phyloP scores from a whole-genome alignment of 805 yeast genomes.

The Yarrowia sp. region DNA sequence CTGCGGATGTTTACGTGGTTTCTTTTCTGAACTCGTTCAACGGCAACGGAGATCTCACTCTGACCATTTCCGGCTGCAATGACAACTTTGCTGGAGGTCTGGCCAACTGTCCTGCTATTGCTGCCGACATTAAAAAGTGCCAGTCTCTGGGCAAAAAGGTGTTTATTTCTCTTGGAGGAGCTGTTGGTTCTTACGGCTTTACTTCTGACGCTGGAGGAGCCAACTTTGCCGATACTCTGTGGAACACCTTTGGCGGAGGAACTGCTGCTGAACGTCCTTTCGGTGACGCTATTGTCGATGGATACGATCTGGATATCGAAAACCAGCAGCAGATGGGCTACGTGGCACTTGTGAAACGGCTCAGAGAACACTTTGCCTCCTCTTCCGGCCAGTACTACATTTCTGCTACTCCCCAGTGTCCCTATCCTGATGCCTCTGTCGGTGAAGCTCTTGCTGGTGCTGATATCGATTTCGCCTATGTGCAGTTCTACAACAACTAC shows the following conservation, averaged over 20 bases:
- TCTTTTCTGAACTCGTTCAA: slow-evolving; percentile 63
- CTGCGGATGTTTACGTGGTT: slow-evolving; percentile 59
- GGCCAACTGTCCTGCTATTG: slow-evolving; percentile 46
- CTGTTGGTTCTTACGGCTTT: slow-evolving; percentile 52
- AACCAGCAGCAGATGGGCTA: slow-evolving; percentile 50
- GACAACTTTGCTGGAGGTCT: slow-evolving; percentile 18
- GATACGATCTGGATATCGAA: slow-evolving; percentile 65
- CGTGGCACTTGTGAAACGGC: slow-evolving; percentile 44
- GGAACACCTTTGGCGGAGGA: slow-evolving; percentile 52
- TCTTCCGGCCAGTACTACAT: slow-evolving; percentile 47
- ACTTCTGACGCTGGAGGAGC: slow-evolving; percentile 46
- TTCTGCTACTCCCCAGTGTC: slow-evolving; percentile 69
- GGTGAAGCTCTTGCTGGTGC: slow-evolving; percentile 45
- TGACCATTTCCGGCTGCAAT: slow-evolving; percentile 16
- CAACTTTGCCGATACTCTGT: slow-evolving; percentile 42
- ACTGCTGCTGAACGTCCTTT: slow-evolving; percentile 41
- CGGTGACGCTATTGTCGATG: slow-evolving; percentile 57
- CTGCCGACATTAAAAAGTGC: slow-evolving; percentile 64
- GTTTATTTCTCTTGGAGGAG: slow-evolving; percentile 61
- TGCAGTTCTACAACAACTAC: slow-evolving; percentile 65
- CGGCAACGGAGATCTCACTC: slow-evolving; percentile 32
- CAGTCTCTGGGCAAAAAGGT: slow-evolving; percentile 70
- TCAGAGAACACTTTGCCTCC: slow-evolving; percentile 32
- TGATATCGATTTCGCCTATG: slow-evolving; percentile 55
- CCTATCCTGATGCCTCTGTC: slow-evolving; percentile 53